These are phyloP conservation scores for Monosporascus sp. DNA, from an alignment of 2,329 filamentous ascomycete genomes.

Conservation along the genomic window DNA sequence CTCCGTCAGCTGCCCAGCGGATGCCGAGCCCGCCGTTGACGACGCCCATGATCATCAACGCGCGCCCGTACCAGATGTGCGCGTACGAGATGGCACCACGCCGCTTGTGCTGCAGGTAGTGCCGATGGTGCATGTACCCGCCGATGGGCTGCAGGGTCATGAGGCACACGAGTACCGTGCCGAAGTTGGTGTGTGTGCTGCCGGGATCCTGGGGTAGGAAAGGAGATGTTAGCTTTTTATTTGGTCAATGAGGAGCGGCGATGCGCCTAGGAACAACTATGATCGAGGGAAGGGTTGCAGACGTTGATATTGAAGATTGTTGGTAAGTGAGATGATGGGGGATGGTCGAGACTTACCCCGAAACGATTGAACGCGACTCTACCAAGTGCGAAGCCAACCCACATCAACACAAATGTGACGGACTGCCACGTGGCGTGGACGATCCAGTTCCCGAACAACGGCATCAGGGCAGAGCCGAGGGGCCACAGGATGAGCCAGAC, in stretches of 20 bases:
- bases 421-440: conserved; percentile 54
- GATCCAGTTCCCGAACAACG: conserved; percentile 50
- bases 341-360: conserved; percentile 16
- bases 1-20: conserved; percentile 37
- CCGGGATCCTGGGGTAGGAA: conserved; percentile 40
- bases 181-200: conserved; percentile 50
- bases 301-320: too few relatives aligned
- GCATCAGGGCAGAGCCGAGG: conserved; percentile 55
- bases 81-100: conserved; percentile 48
- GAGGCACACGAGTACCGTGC: conserved; percentile 48
- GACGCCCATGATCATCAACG: conserved; percentile 52
- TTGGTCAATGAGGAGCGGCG: background rate
- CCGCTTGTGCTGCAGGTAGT: conserved; percentile 41
- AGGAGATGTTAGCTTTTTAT: background rate
- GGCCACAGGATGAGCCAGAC: conserved; percentile 56
- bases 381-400: conserved; percentile 51
- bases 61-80: conserved; percentile 60
- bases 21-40: conserved; percentile 61
- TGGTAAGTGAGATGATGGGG: background rate
- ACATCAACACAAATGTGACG: conserved; percentile 51
- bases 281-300: too few relatives aligned
- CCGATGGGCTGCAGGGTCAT: conserved; percentile 54
- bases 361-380: conserved; percentile 36
- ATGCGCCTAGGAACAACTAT: too few relatives aligned
- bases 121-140: conserved; percentile 51